Evolutionary conservation across 202 grass and related monocot genomes (phyloP).

Genomic region (Musa balbisiana): DNA sequence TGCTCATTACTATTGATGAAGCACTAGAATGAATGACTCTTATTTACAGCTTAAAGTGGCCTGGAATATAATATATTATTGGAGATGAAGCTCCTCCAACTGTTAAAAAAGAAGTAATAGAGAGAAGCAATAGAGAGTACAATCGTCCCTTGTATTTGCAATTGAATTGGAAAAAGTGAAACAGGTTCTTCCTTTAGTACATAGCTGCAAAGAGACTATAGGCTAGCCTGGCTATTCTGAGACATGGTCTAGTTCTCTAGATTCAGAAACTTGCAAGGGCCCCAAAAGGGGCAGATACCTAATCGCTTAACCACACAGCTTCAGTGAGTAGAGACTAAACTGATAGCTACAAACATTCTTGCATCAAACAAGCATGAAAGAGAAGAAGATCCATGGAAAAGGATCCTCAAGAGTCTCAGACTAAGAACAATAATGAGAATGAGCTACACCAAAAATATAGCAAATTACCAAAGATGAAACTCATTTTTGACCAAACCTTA

Average conservation of each 20-base stretch:
- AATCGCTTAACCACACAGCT: not conserved
- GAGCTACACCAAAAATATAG: not conserved
- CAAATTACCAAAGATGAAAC: not conserved
- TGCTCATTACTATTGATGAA: too few relatives aligned
- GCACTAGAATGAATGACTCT: too few relatives aligned
- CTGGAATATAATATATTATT: not conserved
- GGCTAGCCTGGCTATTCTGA: not conserved
- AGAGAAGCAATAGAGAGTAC: not conserved
- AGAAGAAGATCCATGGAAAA: not conserved
- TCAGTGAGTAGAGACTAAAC: not conserved
- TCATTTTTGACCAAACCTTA: not conserved
- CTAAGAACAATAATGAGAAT: not conserved
- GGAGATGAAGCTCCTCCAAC: not conserved
- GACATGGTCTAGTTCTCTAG: not conserved
- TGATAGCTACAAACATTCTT: not conserved
- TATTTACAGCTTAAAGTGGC: too few relatives aligned
- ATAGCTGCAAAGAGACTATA: not conserved
- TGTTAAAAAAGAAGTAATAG: not conserved
- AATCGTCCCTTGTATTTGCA: not conserved
- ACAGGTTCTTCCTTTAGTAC: not conserved
- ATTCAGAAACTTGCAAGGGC: not conserved
- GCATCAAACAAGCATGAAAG: not conserved
- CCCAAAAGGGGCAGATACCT: not conserved
- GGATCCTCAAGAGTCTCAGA: not conserved
- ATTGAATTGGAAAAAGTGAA: not conserved